Conservation (phyloP, 2,329 filamentous ascomycete species). For the Metarhizium rileyi region DNA sequence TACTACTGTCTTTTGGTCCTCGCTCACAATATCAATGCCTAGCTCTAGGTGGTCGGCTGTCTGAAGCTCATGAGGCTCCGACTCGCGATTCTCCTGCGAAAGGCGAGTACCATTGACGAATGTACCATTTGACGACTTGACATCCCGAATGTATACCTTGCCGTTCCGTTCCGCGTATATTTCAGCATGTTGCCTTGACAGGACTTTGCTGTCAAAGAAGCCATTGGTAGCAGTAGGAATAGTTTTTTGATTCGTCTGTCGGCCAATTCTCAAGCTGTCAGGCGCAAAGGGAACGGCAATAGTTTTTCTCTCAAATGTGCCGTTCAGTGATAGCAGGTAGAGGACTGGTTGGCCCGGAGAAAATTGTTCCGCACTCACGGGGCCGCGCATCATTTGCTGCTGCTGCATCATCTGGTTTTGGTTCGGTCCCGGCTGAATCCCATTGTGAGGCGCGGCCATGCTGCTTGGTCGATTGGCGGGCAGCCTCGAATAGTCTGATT, state of each 20-base stretch:
- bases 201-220: constrained; percentile 95
- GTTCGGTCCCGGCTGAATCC: constrained; percentile 21
- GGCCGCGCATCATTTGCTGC: constrained; percentile 43
- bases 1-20: constrained; percentile 96
- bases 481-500: constrained; percentile 37
- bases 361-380: constrained; percentile 48
- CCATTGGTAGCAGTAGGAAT: constrained; percentile 85
- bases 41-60: constrained; percentile 88
- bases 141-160: constrained; percentile 91
- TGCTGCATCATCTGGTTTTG: constrained; percentile 32
- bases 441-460: constrained; percentile 23
- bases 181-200: constrained; percentile 92
- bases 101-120: constrained; percentile 90
- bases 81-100: constrained; percentile 91
- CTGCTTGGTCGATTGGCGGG: constrained; percentile 35
- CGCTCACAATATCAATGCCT: constrained; percentile 96
- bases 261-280: constrained; percentile 89
- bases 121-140: constrained; percentile 97
- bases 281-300: constrained; percentile 88
- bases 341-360: constrained; percentile 65
- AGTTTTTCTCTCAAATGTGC: constrained; percentile 93
- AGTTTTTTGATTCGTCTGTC: constrained; percentile 95
- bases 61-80: constrained; percentile 86
- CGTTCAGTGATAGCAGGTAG: constrained; percentile 82
- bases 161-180: constrained; percentile 80